phyloP scores from a whole-genome alignment of 2,329 filamentous ascomycete species.

The Xylariales sp. region DNA sequence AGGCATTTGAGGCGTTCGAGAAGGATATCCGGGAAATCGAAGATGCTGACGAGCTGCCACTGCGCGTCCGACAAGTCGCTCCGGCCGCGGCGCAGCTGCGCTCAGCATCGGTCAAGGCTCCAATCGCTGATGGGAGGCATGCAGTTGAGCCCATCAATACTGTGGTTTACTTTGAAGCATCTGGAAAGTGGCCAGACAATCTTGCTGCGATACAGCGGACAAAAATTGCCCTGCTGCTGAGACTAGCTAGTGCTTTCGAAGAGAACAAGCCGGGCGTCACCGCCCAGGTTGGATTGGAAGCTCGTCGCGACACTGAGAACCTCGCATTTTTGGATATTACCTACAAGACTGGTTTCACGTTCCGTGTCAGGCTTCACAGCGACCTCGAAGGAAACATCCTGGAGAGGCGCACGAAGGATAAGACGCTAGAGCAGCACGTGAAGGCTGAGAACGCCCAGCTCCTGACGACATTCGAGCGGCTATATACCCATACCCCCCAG shows the following conservation, averaged over 20 bases:
- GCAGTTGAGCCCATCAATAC: constrained; percentile 63
- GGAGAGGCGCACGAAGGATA: constrained; percentile 73
- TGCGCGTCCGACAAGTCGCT: constrained; percentile 79
- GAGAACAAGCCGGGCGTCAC: constrained; percentile 55
- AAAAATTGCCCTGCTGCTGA: constrained; percentile 84
- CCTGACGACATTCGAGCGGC: constrained; percentile 66
- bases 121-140: constrained; percentile 43
- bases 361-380: constrained; percentile 83
- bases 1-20: constrained; percentile 70
- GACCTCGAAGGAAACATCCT: constrained; percentile 81
- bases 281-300: constrained; percentile 74
- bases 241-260: constrained; percentile 67
- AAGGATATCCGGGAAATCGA: constrained; percentile 72
- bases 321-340: constrained; percentile 77
- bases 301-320: constrained; percentile 64
- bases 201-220: constrained; percentile 86
- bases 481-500: constrained; percentile 67
- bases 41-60: constrained; percentile 76
- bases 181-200: constrained; percentile 90
- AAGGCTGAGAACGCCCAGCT: constrained; percentile 67
- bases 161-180: constrained; percentile 88
- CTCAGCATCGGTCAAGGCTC: constrained; percentile 57
- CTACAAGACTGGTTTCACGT: constrained; percentile 66
- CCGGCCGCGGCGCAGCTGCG: constrained; percentile 69
- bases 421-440: constrained; percentile 57